phyloP scores from a whole-genome alignment of 306 rosid genomes.

The Pueraria montana region DNA sequence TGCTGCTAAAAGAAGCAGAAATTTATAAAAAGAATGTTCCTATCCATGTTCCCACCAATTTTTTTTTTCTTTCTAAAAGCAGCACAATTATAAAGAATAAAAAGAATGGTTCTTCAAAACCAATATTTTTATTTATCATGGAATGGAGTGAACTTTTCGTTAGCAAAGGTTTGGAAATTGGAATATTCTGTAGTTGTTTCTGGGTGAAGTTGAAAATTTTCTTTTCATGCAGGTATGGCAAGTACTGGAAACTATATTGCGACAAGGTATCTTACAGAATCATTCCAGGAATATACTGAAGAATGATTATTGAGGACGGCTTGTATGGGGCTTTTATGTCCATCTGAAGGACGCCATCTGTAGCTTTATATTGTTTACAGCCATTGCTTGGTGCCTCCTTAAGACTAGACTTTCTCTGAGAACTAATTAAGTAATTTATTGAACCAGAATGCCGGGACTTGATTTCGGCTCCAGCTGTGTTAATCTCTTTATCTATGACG shows the following conservation, averaged over 20 bases:
- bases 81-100: neutral
- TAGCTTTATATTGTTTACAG: slow-evolving; percentile 3
- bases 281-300: slow-evolving; percentile 88
- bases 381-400: slow-evolving; percentile 33
- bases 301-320: slow-evolving; percentile 21
- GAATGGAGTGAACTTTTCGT: slow-evolving; percentile 12
- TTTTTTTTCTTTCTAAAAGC: neutral
- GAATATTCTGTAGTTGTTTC: neutral
- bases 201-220: slow-evolving; percentile 28
- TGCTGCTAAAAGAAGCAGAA: neutral
- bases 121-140: neutral
- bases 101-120: slow-evolving; percentile 8
- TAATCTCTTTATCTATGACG: neutral
- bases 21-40: neutral
- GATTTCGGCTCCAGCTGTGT: slow-evolving; percentile 13
- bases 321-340: slow-evolving; percentile 16
- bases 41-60: neutral
- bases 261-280: slow-evolving; percentile 81
- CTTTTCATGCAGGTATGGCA: slow-evolving; percentile 81
- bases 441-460: slow-evolving; percentile 16
- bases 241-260: slow-evolving; percentile 89
- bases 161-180: neutral
- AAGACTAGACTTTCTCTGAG: slow-evolving; percentile 18
- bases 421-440: neutral
- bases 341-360: slow-evolving; percentile 35